These are phyloP conservation scores for Chlorencoelia australis DNA, from an alignment of 2,329 filamentous ascomycete genomes.

Conservation along the genomic window DNA sequence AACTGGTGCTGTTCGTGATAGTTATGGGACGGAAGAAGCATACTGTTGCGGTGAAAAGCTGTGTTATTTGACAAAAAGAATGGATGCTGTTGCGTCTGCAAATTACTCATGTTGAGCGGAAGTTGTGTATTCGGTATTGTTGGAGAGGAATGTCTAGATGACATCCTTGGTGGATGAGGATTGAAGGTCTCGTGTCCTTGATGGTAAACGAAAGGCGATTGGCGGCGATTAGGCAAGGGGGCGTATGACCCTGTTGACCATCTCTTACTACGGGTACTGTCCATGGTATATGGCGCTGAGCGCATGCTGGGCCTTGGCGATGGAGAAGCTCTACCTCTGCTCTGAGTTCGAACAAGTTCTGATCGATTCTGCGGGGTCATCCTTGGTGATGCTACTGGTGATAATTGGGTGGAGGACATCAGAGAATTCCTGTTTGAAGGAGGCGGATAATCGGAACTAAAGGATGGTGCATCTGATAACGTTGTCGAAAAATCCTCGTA, in stretches of 20 bases:
- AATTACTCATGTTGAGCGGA: constrained; percentile 36
- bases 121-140: constrained; percentile 37
- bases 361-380: constrained; percentile 51
- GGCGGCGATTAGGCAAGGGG: constrained; percentile 42
- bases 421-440: constrained; percentile 59
- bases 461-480: constrained; percentile 57
- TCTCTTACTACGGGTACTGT: constrained; percentile 56
- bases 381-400: constrained; percentile 61
- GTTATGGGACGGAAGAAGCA: constrained; percentile 44
- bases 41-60: constrained; percentile 44
- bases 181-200: constrained; percentile 47
- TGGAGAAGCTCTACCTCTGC: constrained; percentile 60
- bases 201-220: constrained; percentile 53
- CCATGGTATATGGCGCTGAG: constrained; percentile 61
- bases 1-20: constrained; percentile 42
- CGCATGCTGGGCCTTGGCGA: constrained; percentile 59
- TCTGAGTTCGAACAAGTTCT: constrained; percentile 52
- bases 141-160: constrained; percentile 40
- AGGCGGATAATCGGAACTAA: constrained; percentile 55
- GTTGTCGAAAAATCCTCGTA: constrained; percentile 62
- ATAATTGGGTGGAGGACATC: constrained; percentile 61
- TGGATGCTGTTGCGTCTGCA: constrained; percentile 46
- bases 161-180: constrained; percentile 42
- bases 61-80: constrained; percentile 44
- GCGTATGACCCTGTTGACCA: constrained; percentile 72